Evolutionary conservation across 2,329 filamentous ascomycete species (phyloP), one percentile per base, ranked within the genome.

Genomic region (Xylaria sp.): DNA sequence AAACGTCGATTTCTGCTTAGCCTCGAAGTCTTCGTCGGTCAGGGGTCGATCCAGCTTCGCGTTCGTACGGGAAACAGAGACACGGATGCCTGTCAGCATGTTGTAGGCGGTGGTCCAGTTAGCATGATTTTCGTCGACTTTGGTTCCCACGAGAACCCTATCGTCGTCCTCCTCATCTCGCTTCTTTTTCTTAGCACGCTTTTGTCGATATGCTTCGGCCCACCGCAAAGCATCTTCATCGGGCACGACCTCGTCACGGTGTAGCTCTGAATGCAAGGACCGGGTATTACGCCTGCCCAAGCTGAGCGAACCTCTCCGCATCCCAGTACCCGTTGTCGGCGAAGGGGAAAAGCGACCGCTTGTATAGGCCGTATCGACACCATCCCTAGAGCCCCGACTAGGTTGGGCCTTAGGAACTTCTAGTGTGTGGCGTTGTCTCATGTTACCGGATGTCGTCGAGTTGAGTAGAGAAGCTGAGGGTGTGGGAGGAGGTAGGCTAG

Each of bases 81-180:
- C 97, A 58, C 95, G 93, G 74, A 99, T 99, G 66, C 95, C 95
- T 38, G 95, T 99, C 79, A 99, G 85, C 95, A 99, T 99, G 78
- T 99, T 99, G 81, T 99, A 99, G 61, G 95, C 95, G 1, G 93
- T 97, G 44, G 96, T 93, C 89, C 91, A 99, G 77, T 98, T 98
- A 68, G 92, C 91, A 76, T 99, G 95, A 72, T 92, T 91, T 80
- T 98, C 93, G 74, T 99, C 95, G 54, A 99, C 95, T 79, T 97
- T 98, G 60, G 92, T 99, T 62, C 95, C 95, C 17, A 99, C 93
- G 31, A 98, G 85, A 9, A 99, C 94, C 64, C 93, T 87, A 71
- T 98, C 94, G 63, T 98, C 95, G 67, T 97, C 93, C 69, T 97
- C 90, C 65, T 89, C 90, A 65, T 97, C 93, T 72, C 89, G 90